Percentiles rank a stretch among this genome's conserved stretches.
phyloP scores from a whole-genome alignment of 768 basidiomycete species.

The Tylopilus subfusipes region DNA sequence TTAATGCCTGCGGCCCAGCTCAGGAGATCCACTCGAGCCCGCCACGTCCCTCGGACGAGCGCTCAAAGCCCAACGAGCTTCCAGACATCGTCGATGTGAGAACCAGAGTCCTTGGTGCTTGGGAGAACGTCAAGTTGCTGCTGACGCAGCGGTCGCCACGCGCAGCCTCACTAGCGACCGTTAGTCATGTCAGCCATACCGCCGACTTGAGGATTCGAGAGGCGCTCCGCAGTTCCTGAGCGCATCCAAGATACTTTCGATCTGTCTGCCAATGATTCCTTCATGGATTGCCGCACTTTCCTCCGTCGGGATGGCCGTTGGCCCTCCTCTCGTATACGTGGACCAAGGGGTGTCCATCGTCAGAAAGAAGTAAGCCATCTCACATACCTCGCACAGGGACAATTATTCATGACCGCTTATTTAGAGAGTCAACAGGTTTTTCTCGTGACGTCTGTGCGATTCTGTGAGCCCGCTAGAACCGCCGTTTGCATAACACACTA shows the following conservation, averaged over 20 bases:
- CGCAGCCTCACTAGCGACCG: constrained; percentile 7
- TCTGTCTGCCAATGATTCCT: constrained; percentile 33
- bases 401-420: constrained; percentile 1
- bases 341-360: constrained; percentile 83
- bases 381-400: not conserved
- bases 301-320: constrained; percentile 80
- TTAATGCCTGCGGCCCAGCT: constrained; percentile 8
- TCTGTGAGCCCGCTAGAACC: constrained; percentile 42
- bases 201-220: not conserved
- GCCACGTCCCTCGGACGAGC: constrained; percentile 4
- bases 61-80: constrained; percentile 7
- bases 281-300: constrained; percentile 68
- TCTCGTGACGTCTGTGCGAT: constrained; percentile 86
- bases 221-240: constrained; percentile 3
- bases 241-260: not conserved
- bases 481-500: constrained; percentile 3
- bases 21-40: constrained; percentile 5
- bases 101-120: too few relatives aligned
- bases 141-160: too few relatives aligned
- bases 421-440: constrained; percentile 82
- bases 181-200: constrained; percentile 8
- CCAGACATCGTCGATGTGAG: not conserved
- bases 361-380: constrained; percentile 55
- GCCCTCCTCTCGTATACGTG: constrained; percentile 79
- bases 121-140: too few relatives aligned